A percentile compares a stretch with the other conserved stretches of the same genome.
phyloP scores from a whole-genome alignment of 345 rosid species.

The Litchi chinensis region DNA sequence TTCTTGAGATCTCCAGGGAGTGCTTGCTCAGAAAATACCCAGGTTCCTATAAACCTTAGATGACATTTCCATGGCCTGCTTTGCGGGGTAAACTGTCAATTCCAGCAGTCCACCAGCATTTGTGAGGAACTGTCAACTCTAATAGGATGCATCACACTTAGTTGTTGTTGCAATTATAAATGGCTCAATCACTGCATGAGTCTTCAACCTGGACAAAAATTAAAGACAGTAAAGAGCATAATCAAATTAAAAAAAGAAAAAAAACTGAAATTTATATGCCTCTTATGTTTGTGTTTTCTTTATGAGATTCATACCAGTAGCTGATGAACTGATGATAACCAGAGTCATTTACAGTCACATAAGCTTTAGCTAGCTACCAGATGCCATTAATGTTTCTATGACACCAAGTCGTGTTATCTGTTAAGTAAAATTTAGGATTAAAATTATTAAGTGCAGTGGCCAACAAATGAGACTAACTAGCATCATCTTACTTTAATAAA shows the following conservation, averaged over 20 bases:
- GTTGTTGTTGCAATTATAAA: constrained; percentile 75
- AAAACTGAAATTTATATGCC: too few relatives aligned
- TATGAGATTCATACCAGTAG: constrained; percentile 61
- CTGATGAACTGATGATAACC: constrained; percentile 90
- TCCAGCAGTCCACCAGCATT: constrained; percentile 72
- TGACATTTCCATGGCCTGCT: constrained; percentile 70
- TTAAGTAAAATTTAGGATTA: too few relatives aligned
- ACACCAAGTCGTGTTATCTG: constrained; percentile 24
- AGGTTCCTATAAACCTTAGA: constrained; percentile 48
- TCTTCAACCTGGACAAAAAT: constrained; percentile 51
- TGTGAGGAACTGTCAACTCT: constrained; percentile 44
- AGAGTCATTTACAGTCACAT: constrained; percentile 80
- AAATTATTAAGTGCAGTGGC: too few relatives aligned
- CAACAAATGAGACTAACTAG: too few relatives aligned
- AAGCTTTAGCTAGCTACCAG: constrained; percentile 93
- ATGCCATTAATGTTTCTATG: constrained; percentile 41
- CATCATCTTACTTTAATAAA: too few relatives aligned
- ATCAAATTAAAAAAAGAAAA: not conserved
- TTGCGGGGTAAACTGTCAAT: constrained; percentile 57
- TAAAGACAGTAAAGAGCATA: not conserved
- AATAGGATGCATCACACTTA: constrained; percentile 79
- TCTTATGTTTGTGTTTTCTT: too few relatives aligned
- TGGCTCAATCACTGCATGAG: constrained; percentile 74
- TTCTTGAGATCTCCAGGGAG: constrained; percentile 74
- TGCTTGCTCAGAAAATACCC: constrained; percentile 69